A percentile compares a stretch with the other conserved stretches of the same genome.
These are phyloP conservation scores for Kentomonas sorsogonicus DNA, from an alignment of 208 protist species.

Conservation along the genomic window DNA sequence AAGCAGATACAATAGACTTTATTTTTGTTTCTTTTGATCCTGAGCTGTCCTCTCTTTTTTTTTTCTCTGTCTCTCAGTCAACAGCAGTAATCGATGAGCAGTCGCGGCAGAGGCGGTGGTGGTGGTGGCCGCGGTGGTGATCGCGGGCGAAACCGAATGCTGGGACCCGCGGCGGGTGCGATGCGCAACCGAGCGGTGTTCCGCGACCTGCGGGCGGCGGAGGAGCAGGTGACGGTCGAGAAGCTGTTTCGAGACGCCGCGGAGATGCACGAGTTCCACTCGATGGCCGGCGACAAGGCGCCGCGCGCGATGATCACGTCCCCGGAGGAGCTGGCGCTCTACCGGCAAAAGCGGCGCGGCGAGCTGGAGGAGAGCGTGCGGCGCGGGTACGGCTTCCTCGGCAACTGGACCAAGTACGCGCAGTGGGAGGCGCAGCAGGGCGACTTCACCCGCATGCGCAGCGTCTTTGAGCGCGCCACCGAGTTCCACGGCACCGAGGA, in stretches of 20 bases:
- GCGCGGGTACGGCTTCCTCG: constrained; percentile 63
- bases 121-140: too few relatives aligned
- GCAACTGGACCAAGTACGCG: constrained; percentile 96
- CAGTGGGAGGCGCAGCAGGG: constrained; percentile 96
- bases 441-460: constrained; percentile 93
- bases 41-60: constrained; percentile 6
- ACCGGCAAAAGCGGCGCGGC: constrained; percentile 90
- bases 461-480: constrained; percentile 95
- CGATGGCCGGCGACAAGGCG: constrained; percentile 30
- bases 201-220: constrained; percentile 60
- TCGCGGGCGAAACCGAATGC: constrained; percentile 26
- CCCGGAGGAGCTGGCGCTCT: constrained; percentile 92
- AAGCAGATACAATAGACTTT: neutral
- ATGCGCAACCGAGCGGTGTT: constrained; percentile 59
- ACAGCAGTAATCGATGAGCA: constrained; percentile 6
- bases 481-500: constrained; percentile 90
- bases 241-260: constrained; percentile 96
- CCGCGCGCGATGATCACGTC: constrained; percentile 95
- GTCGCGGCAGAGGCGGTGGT: too few relatives aligned
- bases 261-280: constrained; percentile 88
- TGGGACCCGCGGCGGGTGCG: constrained; percentile 74
- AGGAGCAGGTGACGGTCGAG: constrained; percentile 95
- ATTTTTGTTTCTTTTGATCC: constrained; percentile 8
- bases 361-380: constrained; percentile 94
- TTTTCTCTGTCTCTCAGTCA: constrained; percentile 7